These are phyloP conservation scores for Beauveria sp. DNA, from an alignment of 2,329 filamentous ascomycete species.

Conservation along the genomic window DNA sequence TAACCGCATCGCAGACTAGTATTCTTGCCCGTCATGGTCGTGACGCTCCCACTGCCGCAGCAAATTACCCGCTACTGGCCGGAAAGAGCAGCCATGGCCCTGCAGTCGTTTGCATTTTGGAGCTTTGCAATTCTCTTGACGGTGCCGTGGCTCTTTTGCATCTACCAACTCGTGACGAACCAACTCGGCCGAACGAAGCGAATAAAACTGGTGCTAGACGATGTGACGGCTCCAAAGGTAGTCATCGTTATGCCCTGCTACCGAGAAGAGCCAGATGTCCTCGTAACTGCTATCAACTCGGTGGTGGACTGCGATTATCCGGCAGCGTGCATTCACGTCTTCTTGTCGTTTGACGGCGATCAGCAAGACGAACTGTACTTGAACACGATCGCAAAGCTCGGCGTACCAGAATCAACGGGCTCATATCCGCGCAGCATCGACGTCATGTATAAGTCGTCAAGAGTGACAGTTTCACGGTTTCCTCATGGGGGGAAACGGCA, in stretches of 20 bases:
- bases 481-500: conserved; percentile 88
- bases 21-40: conserved; percentile 89
- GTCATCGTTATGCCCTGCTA: conserved; percentile 97
- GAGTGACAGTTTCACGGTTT: conserved; percentile 87
- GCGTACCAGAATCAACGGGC: conserved; percentile 68
- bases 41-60: conserved; percentile 76
- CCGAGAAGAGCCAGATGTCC: conserved; percentile 76
- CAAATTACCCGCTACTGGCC: conserved; percentile 70
- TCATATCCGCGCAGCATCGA: conserved; percentile 87
- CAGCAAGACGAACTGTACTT: conserved; percentile 83
- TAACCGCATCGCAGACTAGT: conserved; percentile 50
- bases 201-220: conserved; percentile 78
- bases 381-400: conserved; percentile 75
- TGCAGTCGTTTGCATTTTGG: conserved; percentile 97
- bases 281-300: conserved; percentile 82
- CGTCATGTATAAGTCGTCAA: conserved; percentile 70
- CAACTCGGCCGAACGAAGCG: conserved; percentile 73
- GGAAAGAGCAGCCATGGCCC: conserved; percentile 52
- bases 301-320: conserved; percentile 93
- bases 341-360: conserved; percentile 90
- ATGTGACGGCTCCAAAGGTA: conserved; percentile 81
- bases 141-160: conserved; percentile 85
- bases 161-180: conserved; percentile 85
- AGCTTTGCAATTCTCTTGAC: conserved; percentile 78
- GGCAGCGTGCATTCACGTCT: conserved; percentile 84